Conservation (phyloP, 331 rosid species). For the Acacia concinna region DNA sequence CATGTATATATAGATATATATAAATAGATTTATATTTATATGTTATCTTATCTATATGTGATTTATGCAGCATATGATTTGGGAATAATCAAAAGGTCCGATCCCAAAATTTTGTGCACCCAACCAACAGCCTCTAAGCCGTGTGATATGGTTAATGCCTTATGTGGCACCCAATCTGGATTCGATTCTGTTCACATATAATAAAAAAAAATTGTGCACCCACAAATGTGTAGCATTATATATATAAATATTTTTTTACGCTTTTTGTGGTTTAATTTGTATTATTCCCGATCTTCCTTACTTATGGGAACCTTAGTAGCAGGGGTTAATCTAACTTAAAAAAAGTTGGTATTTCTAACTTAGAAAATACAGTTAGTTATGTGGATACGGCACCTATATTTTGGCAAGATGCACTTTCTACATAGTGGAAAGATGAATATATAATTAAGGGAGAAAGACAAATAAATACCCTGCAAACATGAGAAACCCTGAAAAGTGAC, state of each 20-base stretch:
- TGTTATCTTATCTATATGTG: not conserved
- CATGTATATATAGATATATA: not conserved
- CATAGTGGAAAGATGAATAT: not conserved
- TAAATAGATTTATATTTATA: not conserved
- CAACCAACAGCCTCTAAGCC: no score
- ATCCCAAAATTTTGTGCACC: not conserved
- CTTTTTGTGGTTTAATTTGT: not conserved
- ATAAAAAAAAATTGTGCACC: no score
- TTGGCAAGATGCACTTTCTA: slow-evolving; percentile 23
- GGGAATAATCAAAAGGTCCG: not conserved
- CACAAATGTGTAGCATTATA: not conserved
- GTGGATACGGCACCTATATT: slow-evolving; percentile 35
- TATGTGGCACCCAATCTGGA: no score
- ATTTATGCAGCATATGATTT: not conserved
- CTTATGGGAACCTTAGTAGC: not conserved
- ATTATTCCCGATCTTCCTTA: slow-evolving; percentile 7
- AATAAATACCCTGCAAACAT: no score
- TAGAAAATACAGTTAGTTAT: slow-evolving; percentile 33
- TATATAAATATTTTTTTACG: not conserved
- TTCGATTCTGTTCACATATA: no score
- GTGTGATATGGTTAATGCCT: no score
- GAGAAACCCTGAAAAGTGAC: no score
- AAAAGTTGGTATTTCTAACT: slow-evolving; percentile 29
- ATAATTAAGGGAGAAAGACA: no score
- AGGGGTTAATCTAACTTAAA: slow-evolving; percentile 2